Evolutionary conservation across 345 rosid genomes (phyloP), one percentile per base, ranked within the genome.

Genomic region (Orychophragmus violaceus): DNA sequence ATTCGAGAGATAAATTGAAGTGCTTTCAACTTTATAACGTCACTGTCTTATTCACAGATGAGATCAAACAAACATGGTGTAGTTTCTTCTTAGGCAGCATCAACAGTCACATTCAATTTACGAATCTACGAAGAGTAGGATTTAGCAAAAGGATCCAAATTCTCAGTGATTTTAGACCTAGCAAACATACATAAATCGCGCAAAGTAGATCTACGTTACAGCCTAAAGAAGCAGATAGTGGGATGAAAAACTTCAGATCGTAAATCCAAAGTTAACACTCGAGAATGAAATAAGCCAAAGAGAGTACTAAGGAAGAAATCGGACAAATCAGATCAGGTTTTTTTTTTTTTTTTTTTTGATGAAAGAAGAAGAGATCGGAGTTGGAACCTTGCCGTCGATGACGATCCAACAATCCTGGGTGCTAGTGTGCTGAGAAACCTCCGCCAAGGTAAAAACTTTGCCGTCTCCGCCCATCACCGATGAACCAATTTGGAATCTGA

Each of bases 361-460:
- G n/a, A n/a, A n/a, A n/a, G n/a, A n/a, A n/a, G 10, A 16, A 50
- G 55, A 50, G 66, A 69, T 59, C 22, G 53, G 53, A 9, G 60
- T 25, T 17, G 11, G 6, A 45, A 92, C 97, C 98, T 87, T 89
- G 74, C 91, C 96, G 6, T 86, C 80, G 66, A 93, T 86, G 75
- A 90, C 78, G 64, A 93, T 91, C 98, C 96, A 93, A 49, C 96
- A 93, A 53, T 90, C 97, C 62, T 87, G 66, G 50, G 64, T 33
- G 74, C 17, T 59, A 76, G 80, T 86, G 85, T 93, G 92, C 59
- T 82, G 67, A 36, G 97, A 81, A 37, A 90, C 97, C 74, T 93
- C 84, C 3, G 87, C 70, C 79, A 93, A 77, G 76, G 87, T 78
- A 71, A 51, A 88, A 22, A 83, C 71, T 79, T 89, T 87, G 37